Evolutionary conservation across 2,329 filamentous ascomycete genomes (phyloP), one percentile per base, ranked within the genome.

Genomic region (Talaromyces sp.): DNA sequence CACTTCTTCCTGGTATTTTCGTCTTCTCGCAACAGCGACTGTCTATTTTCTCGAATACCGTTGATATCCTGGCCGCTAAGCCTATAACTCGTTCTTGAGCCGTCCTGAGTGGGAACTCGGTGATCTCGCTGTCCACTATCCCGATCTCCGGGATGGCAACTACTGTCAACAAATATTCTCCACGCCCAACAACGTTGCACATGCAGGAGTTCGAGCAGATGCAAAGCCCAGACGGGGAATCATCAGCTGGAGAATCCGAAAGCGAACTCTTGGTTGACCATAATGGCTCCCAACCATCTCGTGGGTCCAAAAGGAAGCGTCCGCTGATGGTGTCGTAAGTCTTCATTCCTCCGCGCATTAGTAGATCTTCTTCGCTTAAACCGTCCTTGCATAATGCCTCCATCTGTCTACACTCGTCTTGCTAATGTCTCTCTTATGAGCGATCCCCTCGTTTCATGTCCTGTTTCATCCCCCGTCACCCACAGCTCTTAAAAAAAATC

Each of bases 321-420:
- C 72, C 72, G 35, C 69, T 74, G 57, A 73, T 70, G 32, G 73
- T 75, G 51, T 75, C 73, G 73, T 75, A 68, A 61, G 73, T 74
- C 63, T 59, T 53, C 32, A 7, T 41, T 19, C 14, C 48, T 29
- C 9, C n/a, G 27, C 17, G 41, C 26, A 26, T 59, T 24, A 27
- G n/a, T 12, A 11, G 17, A 7, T 8, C 43, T 24, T n/a, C 35
- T 38, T 38, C 17, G 14, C 35, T 38, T 38, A 24, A 24, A 24
- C 4, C 21, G 4, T 46, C 19, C 12, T 46, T 24, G 41, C 41
- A 21, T 24, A 46, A 21, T 12, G 7, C 17, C 2, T 11, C 21
- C 43, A 46, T 46, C 9, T 21, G 9, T 24, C 8, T 46, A 17
- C 10, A 19, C 10, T 24, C 10, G 43, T 46, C 43, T 46, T 46